phyloP scores from a whole-genome alignment of 2,329 filamentous ascomycete species.

The Zelopaecilomyces penicillatus region DNA sequence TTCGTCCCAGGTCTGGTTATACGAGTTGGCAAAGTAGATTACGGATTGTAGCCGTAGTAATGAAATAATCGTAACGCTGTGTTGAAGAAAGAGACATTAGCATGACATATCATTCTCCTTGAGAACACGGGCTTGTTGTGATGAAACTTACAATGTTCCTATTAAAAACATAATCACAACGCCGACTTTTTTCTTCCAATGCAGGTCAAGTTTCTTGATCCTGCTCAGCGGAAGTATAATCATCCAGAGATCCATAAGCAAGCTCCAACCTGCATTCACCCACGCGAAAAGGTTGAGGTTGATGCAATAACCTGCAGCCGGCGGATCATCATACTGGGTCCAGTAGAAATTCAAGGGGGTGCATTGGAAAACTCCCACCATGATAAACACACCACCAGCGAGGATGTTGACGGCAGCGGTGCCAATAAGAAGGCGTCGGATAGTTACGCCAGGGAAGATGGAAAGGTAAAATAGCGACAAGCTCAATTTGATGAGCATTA shows the following conservation, averaged over 20 bases:
- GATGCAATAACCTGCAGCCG: constrained; percentile 29
- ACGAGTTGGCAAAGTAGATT: constrained; percentile 18
- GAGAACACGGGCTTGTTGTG: background rate
- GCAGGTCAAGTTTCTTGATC: constrained; percentile 24
- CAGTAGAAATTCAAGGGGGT: constrained; percentile 32
- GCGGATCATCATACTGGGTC: constrained; percentile 32
- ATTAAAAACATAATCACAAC: constrained; percentile 35
- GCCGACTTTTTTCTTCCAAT: constrained; percentile 34
- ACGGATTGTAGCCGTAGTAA: constrained; percentile 22
- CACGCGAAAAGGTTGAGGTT: constrained; percentile 32
- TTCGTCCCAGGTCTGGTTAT: constrained; percentile 23
- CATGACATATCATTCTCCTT: background rate
- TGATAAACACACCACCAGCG: constrained; percentile 22
- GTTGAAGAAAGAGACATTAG: background rate
- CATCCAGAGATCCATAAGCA: constrained; percentile 35
- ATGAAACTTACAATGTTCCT: constrained; percentile 28
- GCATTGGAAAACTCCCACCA: constrained; percentile 29
- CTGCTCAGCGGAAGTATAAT: constrained; percentile 32
- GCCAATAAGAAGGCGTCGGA: constrained; percentile 23
- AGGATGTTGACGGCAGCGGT: constrained; percentile 23
- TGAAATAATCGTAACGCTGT: constrained; percentile 23
- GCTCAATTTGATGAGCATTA: constrained; percentile 31
- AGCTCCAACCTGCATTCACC: constrained; percentile 33
- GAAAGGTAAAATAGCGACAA: constrained; percentile 34
- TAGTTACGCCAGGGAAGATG: constrained; percentile 27